Evolutionary conservation across 257 asterid species (phyloP).

Genomic region (Solanum chiquidenum): DNA sequence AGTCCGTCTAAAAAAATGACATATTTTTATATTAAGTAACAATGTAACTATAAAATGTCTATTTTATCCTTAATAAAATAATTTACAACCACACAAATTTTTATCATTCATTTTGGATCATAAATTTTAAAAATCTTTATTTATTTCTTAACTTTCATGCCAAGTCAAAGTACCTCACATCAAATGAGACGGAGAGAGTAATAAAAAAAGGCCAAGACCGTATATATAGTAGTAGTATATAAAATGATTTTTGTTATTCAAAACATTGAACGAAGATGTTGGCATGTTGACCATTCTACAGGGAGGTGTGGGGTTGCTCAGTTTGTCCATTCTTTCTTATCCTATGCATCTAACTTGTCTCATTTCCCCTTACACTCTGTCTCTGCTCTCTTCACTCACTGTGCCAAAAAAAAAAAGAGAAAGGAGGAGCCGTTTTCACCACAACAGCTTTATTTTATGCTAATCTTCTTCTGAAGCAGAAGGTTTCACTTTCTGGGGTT

Average conservation of each 20-base stretch:
- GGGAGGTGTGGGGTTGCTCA: conserved; percentile 8
- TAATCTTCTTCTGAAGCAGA: background rate
- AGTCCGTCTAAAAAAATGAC: too few species aligned
- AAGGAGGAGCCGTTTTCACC: conserved; percentile 56
- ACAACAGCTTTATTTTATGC: conserved; percentile 14
- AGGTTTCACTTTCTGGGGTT: conserved; percentile 16
- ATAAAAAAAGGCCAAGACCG: background rate
- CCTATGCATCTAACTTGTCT: conserved; percentile 15
- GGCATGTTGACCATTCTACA: conserved; percentile 8
- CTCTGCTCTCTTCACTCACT: background rate
- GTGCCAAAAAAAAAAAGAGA: conserved; percentile 5
- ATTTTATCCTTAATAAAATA: too few species aligned
- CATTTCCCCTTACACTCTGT: background rate
- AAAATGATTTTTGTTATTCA: background rate
- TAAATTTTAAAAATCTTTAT: too few species aligned
- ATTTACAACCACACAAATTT: too few species aligned
- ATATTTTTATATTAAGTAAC: too few species aligned
- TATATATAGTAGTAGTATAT: background rate
- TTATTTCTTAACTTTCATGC: fast-evolving
- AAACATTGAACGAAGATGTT: background rate
- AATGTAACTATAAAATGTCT: too few species aligned
- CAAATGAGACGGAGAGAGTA: too few species aligned
- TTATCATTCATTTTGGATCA: too few species aligned
- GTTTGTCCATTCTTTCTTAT: conserved; percentile 19
- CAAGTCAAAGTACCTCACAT: too few species aligned